phyloP scores from a whole-genome alignment of 768 basidiomycete genomes.

The Auricularia sp. region DNA sequence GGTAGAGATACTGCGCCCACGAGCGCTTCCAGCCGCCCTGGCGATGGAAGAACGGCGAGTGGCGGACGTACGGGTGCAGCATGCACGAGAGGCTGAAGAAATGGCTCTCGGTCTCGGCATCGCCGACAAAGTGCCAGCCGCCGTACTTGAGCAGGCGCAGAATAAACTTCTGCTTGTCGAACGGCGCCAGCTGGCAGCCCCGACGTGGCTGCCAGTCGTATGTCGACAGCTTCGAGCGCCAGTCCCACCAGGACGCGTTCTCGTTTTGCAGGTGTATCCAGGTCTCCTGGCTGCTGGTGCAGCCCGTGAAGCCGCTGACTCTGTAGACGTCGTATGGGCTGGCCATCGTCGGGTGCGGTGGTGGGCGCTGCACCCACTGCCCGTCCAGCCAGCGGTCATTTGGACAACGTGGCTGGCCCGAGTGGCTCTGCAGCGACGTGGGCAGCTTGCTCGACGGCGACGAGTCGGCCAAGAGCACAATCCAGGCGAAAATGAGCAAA shows the following conservation, averaged over 20 bases:
- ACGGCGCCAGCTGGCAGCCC: conserved; percentile 32
- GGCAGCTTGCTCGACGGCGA: too few relatives aligned
- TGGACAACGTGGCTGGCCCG: neutral
- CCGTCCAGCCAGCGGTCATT: neutral
- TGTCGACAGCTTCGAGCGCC: conserved; percentile 30
- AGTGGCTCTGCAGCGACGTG: too few relatives aligned
- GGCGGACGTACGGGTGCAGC: conserved; percentile 55
- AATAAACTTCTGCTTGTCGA: conserved; percentile 36
- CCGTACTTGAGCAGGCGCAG: conserved; percentile 54
- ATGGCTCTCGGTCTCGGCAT: conserved; percentile 58
- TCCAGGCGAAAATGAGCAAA: too few relatives aligned
- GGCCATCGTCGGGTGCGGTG: conserved; percentile 25
- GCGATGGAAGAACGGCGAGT: conserved; percentile 36
- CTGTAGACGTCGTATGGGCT: conserved; percentile 32
- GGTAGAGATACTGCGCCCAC: conserved; percentile 58
- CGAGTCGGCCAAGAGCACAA: too few relatives aligned
- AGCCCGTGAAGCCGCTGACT: conserved; percentile 49
- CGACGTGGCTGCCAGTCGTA: conserved; percentile 44
- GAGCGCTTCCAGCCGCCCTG: conserved; percentile 33
- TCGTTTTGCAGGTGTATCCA: conserved; percentile 52
- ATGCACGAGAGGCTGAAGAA: conserved; percentile 64
- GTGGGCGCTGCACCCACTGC: neutral
- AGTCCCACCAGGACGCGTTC: conserved; percentile 36
- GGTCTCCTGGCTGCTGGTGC: conserved; percentile 51
- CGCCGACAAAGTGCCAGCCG: conserved; percentile 56